These are phyloP conservation scores for Botryotinia convoluta DNA, from an alignment of 2,329 filamentous ascomycete genomes.

Conservation along the genomic window DNA sequence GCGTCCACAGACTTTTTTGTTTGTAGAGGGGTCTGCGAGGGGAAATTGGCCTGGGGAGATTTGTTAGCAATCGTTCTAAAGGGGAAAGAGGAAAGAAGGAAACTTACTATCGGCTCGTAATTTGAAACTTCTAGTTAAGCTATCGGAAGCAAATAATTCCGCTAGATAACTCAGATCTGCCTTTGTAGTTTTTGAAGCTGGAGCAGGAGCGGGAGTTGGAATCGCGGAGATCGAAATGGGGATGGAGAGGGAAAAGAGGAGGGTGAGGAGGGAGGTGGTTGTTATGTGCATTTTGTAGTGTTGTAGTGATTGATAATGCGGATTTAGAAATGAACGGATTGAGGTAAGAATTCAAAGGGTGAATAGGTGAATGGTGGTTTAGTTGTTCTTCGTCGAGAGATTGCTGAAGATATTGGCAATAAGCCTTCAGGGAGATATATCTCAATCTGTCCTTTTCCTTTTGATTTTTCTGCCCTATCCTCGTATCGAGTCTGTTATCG, in stretches of 20 bases:
- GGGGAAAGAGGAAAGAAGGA: not conserved
- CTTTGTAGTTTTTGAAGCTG: not conserved
- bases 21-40: not conserved
- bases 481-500: not conserved
- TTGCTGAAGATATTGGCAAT: not conserved
- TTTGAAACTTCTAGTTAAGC: not conserved
- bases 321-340: not conserved
- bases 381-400: not conserved
- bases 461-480: not conserved
- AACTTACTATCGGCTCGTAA: slow-evolving; percentile 8
- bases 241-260: slow-evolving; percentile 1
- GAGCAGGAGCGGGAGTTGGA: not conserved
- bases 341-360: not conserved
- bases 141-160: not conserved
- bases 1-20: not conserved
- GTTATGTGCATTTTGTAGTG: slow-evolving; percentile 43
- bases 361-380: not conserved
- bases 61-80: not conserved
- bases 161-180: slow-evolving; percentile 1
- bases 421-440: not conserved
- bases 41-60: not conserved
- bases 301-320: not conserved
- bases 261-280: slow-evolving; percentile 3
- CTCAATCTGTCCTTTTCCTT: not conserved
- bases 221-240: not conserved